Percentiles rank a stretch among this genome's conserved stretches.
These are phyloP conservation scores for Amphirosellinia nigrospora DNA, from an alignment of 495 filamentous ascomycete genomes.

Conservation along the genomic window DNA sequence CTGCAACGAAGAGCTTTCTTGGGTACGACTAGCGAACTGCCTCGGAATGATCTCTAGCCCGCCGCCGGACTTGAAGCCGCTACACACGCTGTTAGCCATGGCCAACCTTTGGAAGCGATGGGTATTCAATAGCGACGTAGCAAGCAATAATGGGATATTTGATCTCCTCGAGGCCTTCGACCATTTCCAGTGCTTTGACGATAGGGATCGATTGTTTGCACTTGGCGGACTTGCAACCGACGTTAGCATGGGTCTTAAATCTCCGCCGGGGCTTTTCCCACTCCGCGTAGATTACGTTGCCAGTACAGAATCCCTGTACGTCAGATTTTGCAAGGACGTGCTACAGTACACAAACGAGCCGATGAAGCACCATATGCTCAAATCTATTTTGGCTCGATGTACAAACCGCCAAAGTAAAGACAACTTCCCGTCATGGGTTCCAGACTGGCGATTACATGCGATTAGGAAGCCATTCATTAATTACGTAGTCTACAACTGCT, in stretches of 20 bases:
- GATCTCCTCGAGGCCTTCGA: conserved; percentile 15
- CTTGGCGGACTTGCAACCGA: conserved; percentile 17
- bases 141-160: background rate
- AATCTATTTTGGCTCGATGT: background rate
- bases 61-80: background rate
- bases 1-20: conserved; percentile 7
- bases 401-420: background rate
- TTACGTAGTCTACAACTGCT: background rate
- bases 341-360: background rate
- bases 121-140: conserved; percentile 5
- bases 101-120: conserved; percentile 1
- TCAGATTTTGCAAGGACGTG: background rate
- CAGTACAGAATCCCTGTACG: background rate
- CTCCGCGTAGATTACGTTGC: background rate
- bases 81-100: background rate
- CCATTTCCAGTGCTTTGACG: conserved; percentile 14
- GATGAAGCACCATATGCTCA: background rate
- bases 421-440: background rate
- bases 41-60: background rate
- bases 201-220: conserved; percentile 21
- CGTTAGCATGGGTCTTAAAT: background rate
- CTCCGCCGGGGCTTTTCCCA: background rate
- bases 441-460: background rate
- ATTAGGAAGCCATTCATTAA: background rate
- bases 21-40: conserved; percentile 9